Conservation (phyloP, 208 protist genomes). For the Leishmania amazonensis region DNA sequence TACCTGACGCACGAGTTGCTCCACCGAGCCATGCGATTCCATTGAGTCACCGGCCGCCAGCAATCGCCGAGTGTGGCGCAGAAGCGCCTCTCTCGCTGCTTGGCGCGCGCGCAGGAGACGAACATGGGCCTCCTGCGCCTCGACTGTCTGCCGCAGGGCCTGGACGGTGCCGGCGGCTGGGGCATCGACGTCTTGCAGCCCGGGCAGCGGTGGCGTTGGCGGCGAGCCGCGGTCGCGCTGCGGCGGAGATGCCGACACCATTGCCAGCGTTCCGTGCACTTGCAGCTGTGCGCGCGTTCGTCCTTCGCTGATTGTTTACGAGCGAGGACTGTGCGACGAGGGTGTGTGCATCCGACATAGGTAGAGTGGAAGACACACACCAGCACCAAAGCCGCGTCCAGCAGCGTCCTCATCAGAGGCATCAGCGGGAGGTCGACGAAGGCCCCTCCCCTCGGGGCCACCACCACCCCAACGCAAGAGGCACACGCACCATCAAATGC, state of each 20-base stretch:
- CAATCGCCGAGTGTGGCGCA: conserved; percentile 17
- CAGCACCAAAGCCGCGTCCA: not conserved
- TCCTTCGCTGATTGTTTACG: not conserved
- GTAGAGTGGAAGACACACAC: not conserved
- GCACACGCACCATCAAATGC: not conserved
- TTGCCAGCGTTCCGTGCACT: not conserved
- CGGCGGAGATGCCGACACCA: conserved; percentile 5
- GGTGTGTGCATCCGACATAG: not conserved
- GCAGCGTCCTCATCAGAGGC: not conserved
- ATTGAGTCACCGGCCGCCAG: conserved; percentile 14
- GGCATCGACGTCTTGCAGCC: not conserved
- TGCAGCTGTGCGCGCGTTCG: not conserved
- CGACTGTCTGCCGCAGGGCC: conserved; percentile 27
- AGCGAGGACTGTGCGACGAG: not conserved
- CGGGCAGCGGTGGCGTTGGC: not conserved
- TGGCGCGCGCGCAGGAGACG: conserved; percentile 30
- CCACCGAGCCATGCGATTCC: conserved; percentile 12
- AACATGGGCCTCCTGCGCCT: conserved; percentile 34
- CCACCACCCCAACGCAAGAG: not conserved
- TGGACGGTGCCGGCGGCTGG: conserved; percentile 1
- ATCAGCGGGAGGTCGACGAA: not conserved
- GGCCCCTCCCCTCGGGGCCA: no score
- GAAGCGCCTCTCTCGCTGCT: conserved; percentile 24
- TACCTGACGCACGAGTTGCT: conserved; percentile 17
- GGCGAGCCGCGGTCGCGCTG: not conserved